Evolutionary conservation across 257 asterid species (phyloP).

Genomic region (Solanum chaucha): DNA sequence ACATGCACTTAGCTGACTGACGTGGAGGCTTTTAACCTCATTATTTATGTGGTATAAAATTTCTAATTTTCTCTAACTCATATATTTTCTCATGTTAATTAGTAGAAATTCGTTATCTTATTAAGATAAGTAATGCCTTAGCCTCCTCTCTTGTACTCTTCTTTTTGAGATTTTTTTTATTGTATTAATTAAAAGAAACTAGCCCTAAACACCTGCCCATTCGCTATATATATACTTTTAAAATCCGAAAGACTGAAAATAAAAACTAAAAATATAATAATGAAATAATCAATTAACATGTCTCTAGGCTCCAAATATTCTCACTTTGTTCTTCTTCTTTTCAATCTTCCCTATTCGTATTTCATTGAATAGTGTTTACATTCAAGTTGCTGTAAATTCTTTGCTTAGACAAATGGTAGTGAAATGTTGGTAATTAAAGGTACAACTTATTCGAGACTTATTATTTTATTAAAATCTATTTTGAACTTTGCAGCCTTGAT

Average conservation of each 20-base stretch:
- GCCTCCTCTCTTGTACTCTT: neutral
- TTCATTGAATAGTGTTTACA: neutral
- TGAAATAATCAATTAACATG: neutral
- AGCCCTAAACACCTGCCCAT: no score
- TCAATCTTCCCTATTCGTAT: neutral
- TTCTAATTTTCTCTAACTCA: neutral
- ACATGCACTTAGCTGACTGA: neutral
- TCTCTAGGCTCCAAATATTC: neutral
- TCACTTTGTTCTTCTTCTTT: neutral
- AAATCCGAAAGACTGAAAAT: neutral
- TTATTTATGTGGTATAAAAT: neutral
- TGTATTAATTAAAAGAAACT: neutral
- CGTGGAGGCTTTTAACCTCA: neutral
- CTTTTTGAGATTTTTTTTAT: neutral
- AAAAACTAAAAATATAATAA: neutral
- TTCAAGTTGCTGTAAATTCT: neutral
- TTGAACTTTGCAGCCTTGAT: neutral
- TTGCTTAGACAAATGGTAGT: neutral
- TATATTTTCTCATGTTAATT: no score
- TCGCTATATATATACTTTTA: no score
- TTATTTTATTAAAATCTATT: neutral
- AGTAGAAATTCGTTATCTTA: no score
- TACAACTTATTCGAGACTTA: neutral
- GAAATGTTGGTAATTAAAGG: neutral
- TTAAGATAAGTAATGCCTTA: neutral